A percentile compares a stretch with the other conserved stretches of the same genome.
These are phyloP conservation scores for Ophiostoma angusticollis DNA, from an alignment of 2,329 filamentous ascomycete genomes.

Conservation along the genomic window DNA sequence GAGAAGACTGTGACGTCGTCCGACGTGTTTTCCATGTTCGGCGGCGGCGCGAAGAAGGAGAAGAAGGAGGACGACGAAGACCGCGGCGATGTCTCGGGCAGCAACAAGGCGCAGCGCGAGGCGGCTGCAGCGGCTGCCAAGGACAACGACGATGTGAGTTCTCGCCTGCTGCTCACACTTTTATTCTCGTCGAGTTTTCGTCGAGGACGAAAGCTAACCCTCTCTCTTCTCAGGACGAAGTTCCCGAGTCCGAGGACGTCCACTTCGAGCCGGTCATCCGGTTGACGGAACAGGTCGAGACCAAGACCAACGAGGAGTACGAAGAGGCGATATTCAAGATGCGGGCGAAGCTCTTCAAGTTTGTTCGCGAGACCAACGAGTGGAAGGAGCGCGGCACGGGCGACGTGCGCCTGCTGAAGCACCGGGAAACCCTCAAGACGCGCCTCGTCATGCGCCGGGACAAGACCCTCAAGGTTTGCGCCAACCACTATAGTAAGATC, in stretches of 20 bases:
- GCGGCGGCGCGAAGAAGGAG: conserved; percentile 92
- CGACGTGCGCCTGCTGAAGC: conserved; percentile 91
- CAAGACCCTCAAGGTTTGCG: conserved; percentile 99
- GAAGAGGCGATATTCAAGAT: conserved; percentile 99
- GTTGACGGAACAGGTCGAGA: conserved; percentile 92
- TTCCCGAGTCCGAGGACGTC: conserved; percentile 79
- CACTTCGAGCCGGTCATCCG: conserved; percentile 96
- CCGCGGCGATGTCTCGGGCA: conserved; percentile 76
- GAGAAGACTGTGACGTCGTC: conserved; percentile 40
- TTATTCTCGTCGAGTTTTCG: neutral
- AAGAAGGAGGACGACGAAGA: conserved; percentile 77
- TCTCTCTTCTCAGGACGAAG: conserved; percentile 47
- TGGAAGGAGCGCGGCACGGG: conserved; percentile 99
- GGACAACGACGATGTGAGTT: conserved; percentile 41
- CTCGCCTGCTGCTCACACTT: neutral
- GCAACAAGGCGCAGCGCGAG: conserved; percentile 65
- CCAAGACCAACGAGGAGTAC: conserved; percentile 94
- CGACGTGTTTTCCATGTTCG: conserved; percentile 95
- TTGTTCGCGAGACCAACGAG: conserved; percentile 79
- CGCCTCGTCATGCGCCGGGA: conserved; percentile 96
- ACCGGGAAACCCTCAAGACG: conserved; percentile 97
- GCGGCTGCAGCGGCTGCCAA: conserved; percentile 44
- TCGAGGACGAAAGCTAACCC: neutral
- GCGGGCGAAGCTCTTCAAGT: conserved; percentile 99
- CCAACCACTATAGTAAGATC: conserved; percentile 86